phyloP scores from a whole-genome alignment of 495 filamentous ascomycete species.

The Daldinia loculata region DNA sequence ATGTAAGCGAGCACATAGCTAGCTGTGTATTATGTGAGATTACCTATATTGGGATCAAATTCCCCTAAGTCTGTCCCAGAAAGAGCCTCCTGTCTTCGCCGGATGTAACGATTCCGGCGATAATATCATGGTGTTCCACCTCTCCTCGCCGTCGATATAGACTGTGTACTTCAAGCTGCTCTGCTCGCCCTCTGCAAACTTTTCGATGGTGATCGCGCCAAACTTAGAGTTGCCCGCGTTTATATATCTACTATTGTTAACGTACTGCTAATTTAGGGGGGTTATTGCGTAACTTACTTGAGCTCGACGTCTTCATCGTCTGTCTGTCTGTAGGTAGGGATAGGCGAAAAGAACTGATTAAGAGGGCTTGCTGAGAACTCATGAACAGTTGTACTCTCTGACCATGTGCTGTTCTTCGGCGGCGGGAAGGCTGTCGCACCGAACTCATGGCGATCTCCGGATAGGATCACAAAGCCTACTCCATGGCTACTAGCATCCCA shows the following conservation, averaged over 20 bases:
- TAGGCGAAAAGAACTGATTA: slow-evolving; percentile 90
- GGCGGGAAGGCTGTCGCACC: slow-evolving; percentile 89
- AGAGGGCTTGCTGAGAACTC: slow-evolving; percentile 91
- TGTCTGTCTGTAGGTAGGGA: slow-evolving; percentile 80
- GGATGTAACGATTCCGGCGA: slow-evolving; percentile 53
- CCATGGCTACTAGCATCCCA: slow-evolving; percentile 80
- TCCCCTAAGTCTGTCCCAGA: slow-evolving; percentile 53
- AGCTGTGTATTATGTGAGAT: slow-evolving; percentile 17
- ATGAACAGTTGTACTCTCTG: slow-evolving; percentile 69
- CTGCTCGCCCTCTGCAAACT: slow-evolving; percentile 64
- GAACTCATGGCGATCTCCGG: slow-evolving; percentile 94
- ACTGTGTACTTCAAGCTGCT: slow-evolving; percentile 80
- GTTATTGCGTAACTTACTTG: slow-evolving; percentile 63
- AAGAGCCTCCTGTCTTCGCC: slow-evolving; percentile 44
- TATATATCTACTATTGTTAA: slow-evolving; percentile 65
- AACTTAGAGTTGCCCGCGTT: slow-evolving; percentile 91
- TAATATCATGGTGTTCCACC: slow-evolving; percentile 73
- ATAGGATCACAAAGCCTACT: slow-evolving; percentile 82
- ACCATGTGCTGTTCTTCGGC: slow-evolving; percentile 65
- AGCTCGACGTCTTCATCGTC: slow-evolving; percentile 80
- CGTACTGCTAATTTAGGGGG: not conserved
- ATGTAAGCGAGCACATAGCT: not conserved
- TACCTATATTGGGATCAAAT: slow-evolving; percentile 8
- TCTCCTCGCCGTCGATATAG: slow-evolving; percentile 79
- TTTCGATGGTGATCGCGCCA: slow-evolving; percentile 84